These are phyloP conservation scores for Nakaseomyces delphensis DNA, from an alignment of 1,139 yeast species.

Conservation along the genomic window DNA sequence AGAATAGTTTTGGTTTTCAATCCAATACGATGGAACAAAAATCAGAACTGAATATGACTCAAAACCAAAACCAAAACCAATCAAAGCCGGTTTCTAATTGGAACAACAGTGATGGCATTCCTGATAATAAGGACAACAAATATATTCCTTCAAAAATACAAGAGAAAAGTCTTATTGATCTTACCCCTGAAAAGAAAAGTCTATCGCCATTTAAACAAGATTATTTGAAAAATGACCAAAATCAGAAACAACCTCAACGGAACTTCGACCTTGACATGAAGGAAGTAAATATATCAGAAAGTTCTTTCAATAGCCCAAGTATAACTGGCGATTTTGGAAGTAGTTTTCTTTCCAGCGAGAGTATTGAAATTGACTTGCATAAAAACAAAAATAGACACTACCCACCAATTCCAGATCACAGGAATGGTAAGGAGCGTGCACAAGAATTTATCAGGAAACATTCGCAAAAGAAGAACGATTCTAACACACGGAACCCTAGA, in stretches of 20 bases:
- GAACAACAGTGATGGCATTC: not conserved
- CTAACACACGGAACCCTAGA: constrained; percentile 18
- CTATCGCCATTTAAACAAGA: not conserved
- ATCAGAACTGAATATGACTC: not conserved
- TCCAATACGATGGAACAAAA: not conserved
- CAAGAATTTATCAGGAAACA: not conserved
- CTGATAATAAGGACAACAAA: not conserved
- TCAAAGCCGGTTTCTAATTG: not conserved
- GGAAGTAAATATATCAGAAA: constrained; percentile 18
- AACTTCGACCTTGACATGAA: constrained; percentile 14
- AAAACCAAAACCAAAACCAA: not conserved
- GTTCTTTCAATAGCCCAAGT: not conserved
- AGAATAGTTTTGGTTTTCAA: not conserved
- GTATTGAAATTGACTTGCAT: constrained; percentile 27
- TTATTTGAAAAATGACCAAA: not conserved
- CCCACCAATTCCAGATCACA: constrained; percentile 4
- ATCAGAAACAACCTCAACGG: not conserved
- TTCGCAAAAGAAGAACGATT: constrained; percentile 11
- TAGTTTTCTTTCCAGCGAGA: constrained; percentile 24
- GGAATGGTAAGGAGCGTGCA: constrained; percentile 1
- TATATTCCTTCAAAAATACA: not conserved
- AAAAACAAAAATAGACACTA: constrained; percentile 11
- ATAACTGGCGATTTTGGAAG: constrained; percentile 13
- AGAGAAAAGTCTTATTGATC: not conserved
- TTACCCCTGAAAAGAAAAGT: not conserved